phyloP scores from a whole-genome alignment of 106 monocot species.

The Dendrobium nobile region DNA sequence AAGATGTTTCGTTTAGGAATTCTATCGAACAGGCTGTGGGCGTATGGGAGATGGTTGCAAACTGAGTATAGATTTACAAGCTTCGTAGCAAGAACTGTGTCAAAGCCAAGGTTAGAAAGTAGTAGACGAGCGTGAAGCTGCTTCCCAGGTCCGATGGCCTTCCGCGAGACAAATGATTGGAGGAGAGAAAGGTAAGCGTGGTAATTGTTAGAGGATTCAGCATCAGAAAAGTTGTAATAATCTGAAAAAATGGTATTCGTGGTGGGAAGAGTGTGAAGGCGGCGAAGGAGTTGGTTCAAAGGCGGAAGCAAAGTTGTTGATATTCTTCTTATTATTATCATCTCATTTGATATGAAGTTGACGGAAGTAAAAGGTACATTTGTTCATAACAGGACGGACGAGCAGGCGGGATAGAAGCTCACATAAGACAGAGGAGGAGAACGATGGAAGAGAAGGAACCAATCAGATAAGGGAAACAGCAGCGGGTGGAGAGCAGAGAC shows the following conservation, averaged over 20 bases:
- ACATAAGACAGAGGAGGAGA: too few species aligned
- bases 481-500: too few species aligned
- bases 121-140: conserved; percentile 65
- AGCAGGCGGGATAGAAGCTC: too few species aligned
- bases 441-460: too few species aligned
- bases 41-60: conserved; percentile 18
- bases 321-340: not conserved
- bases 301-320: not conserved
- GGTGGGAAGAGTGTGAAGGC: not conserved
- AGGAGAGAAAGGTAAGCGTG: conserved; percentile 34
- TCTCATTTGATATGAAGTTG: not conserved
- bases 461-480: too few species aligned
- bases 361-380: not conserved
- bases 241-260: not conserved
- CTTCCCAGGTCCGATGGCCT: conserved; percentile 36
- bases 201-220: not conserved
- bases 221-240: not conserved
- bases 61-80: conserved; percentile 44
- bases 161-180: conserved; percentile 25
- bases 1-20: conserved; percentile 41
- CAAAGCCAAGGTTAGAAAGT: conserved; percentile 45
- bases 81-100: conserved; percentile 38
- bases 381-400: too few species aligned
- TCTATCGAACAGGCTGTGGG: conserved; percentile 58
- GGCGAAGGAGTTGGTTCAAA: not conserved